Conservation (phyloP, 305 asterid genomes). For the Ilex paraguariensis region DNA sequence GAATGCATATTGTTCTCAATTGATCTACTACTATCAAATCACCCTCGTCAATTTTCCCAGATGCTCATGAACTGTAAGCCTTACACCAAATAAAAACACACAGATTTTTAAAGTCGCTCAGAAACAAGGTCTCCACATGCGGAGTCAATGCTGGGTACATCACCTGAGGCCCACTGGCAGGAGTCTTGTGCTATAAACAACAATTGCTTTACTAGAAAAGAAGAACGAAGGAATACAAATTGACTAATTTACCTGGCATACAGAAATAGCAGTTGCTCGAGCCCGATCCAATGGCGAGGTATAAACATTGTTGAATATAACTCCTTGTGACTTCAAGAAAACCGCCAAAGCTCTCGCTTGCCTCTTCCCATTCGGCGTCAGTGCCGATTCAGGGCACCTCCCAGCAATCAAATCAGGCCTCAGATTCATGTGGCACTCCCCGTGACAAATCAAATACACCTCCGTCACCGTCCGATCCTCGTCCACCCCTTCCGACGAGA, state of each 20-base stretch:
- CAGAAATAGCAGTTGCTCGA: conserved; percentile 68
- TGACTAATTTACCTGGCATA: conserved; percentile 59
- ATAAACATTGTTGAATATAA: conserved; percentile 62
- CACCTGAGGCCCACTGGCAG: too few species aligned
- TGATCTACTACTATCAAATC: too few species aligned
- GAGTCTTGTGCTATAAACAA: background rate
- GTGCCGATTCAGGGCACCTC: conserved; percentile 79
- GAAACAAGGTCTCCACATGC: background rate
- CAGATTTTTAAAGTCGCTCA: background rate
- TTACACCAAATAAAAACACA: background rate
- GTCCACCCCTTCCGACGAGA: conserved; percentile 30
- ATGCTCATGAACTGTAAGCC: too few species aligned
- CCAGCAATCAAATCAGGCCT: conserved; percentile 93
- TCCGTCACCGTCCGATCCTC: conserved; percentile 59
- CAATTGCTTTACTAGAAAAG: background rate
- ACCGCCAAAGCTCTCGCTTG: conserved; percentile 92
- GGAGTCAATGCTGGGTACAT: too few species aligned
- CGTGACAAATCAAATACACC: conserved; percentile 76
- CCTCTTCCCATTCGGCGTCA: conserved; percentile 85
- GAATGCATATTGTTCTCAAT: too few species aligned
- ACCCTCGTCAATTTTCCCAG: too few species aligned
- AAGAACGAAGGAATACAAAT: background rate
- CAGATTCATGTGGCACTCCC: conserved; percentile 84
- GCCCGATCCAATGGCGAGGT: conserved; percentile 90
- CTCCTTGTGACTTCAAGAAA: conserved; percentile 80